Evolutionary conservation across 1,139 yeast genomes (phyloP).

Genomic region (Lodderomyces theae): DNA sequence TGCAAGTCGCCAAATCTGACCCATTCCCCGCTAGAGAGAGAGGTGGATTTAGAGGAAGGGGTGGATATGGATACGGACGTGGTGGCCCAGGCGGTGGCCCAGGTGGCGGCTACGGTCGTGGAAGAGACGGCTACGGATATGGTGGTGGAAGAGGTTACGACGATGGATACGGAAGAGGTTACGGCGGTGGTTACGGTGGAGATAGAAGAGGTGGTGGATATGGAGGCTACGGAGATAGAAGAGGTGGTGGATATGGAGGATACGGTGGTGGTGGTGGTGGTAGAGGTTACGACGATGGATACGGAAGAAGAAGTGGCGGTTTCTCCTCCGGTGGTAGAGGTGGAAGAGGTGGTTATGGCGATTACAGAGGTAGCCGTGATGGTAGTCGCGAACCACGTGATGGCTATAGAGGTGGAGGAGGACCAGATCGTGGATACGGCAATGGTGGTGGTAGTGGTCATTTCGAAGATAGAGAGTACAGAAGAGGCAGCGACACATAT

Average conservation of each 20-base stretch:
- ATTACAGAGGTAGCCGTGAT: slow-evolving; percentile 20
- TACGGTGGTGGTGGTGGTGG: slow-evolving; percentile 20
- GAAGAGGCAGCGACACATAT: slow-evolving; percentile 33
- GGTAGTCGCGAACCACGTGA: slow-evolving; percentile 21
- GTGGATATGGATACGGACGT: slow-evolving; percentile 25
- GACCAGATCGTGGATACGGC: slow-evolving; percentile 15
- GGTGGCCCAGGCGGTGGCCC: slow-evolving; percentile 15
- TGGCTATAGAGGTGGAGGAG: slow-evolving; percentile 17
- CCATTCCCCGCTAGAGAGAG: slow-evolving; percentile 44
- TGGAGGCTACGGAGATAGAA: slow-evolving; percentile 19
- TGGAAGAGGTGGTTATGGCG: slow-evolving; percentile 18
- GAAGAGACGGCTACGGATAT: slow-evolving; percentile 11
- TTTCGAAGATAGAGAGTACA: slow-evolving; percentile 19
- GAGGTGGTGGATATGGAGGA: slow-evolving; percentile 21
- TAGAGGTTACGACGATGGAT: slow-evolving; percentile 20
- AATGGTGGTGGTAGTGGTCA: slow-evolving; percentile 23
- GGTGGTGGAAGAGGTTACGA: slow-evolving; percentile 17
- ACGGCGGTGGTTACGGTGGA: slow-evolving; percentile 19
- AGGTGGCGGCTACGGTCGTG: slow-evolving; percentile 9
- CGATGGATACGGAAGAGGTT: slow-evolving; percentile 9
- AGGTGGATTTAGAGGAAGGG: slow-evolving; percentile 30
- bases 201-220: slow-evolving; percentile 17
- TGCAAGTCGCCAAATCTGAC: slow-evolving; percentile 58
- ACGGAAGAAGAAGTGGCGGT: slow-evolving; percentile 19
- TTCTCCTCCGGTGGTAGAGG: slow-evolving; percentile 18